Evolutionary conservation across 768 basidiomycete species (phyloP), one percentile per base, ranked within the genome.

Genomic region (Ephemerocybe angulata): DNA sequence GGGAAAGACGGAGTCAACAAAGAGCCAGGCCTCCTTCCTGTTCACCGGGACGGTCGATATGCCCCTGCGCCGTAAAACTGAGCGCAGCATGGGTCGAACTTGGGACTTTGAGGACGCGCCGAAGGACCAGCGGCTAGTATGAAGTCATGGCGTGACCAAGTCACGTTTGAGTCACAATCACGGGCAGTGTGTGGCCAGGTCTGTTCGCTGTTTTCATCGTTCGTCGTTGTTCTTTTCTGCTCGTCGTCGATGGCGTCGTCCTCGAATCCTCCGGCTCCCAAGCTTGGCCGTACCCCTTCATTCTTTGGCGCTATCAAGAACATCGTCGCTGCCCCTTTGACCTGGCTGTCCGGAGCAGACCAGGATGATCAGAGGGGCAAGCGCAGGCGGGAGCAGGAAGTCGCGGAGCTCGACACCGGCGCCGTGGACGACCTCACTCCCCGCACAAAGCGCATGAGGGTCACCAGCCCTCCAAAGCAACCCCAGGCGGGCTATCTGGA

Each of bases 1-100:
- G 1, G 90, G 91, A 66, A 91, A 91, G 30, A 93, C 80, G 1
- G 87, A 87, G 62, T 90, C 87, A 42, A 91, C 72, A 63, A 84
- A 93, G 25, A 92, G 67, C 79, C 84, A 87, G 2, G 72, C 83
- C 52, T 84, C 54, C 30, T 31, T 49, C 8, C 47, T 50, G 24
- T 40, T 49, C 1, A 22, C 47, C 19, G 54, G 54, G 6, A 55
- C 54, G 4, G 54, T 55, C 22, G 54, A 28, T 11, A 50, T 13
- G 35, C 47, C 46, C 37, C 54, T 28, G 28, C 47, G 33, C 25
- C 41, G 21, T 22, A 55, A 15, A n/a, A 48, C 48, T 28, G 54
- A 17, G 25, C 54, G 54, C 31, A 55, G 54, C 54, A 55, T 55
- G 8, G 37, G 51, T 37, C 4, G 24, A 3, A 7, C 6, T 24